Conservation (phyloP, 352 stramenopile species). For the Globisporangium camurandrum region DNA sequence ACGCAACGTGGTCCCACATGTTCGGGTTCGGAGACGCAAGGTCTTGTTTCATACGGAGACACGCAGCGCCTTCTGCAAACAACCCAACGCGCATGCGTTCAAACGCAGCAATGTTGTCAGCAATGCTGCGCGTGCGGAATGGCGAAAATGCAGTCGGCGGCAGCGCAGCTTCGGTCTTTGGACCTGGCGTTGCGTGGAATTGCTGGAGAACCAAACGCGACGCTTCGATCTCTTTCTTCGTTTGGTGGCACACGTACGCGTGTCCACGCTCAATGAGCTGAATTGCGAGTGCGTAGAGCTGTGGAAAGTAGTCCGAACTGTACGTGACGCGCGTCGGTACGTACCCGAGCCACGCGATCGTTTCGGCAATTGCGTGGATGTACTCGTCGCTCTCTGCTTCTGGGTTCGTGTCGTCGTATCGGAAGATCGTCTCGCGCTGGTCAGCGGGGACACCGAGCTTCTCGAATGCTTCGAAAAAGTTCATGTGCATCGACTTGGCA, state of each 20-base stretch:
- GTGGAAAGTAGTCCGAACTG: constrained; percentile 97
- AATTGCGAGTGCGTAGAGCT: constrained; percentile 96
- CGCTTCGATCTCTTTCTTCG: constrained; percentile 73
- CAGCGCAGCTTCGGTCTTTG: constrained; percentile 51
- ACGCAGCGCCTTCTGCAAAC: constrained; percentile 86
- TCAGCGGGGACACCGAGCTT: constrained; percentile 88
- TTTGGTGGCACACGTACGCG: constrained; percentile 95
- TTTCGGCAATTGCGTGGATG: constrained; percentile 95
- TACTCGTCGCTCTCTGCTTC: constrained; percentile 98
- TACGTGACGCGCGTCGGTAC: constrained; percentile 93
- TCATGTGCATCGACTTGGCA: constrained; percentile 99
- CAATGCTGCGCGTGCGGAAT: constrained; percentile 87
- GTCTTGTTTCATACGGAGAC: constrained; percentile 98
- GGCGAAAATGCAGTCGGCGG: constrained; percentile 73
- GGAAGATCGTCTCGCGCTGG: constrained; percentile 94
- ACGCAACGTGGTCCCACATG: constrained; percentile 97
- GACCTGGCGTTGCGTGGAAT: constrained; percentile 54
- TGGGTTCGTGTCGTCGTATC: constrained; percentile 99
- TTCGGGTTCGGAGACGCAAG: constrained; percentile 97
- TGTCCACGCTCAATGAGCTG: constrained; percentile 93
- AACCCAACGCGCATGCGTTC: constrained; percentile 94
- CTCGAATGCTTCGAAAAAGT: constrained; percentile 98
- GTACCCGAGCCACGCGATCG: constrained; percentile 97
- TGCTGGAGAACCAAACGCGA: constrained; percentile 65
- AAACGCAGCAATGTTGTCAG: constrained; percentile 95